Base-by-base conservation (phyloP, 768 basidiomycete species). In the Kwoniella sp. region DNA sequence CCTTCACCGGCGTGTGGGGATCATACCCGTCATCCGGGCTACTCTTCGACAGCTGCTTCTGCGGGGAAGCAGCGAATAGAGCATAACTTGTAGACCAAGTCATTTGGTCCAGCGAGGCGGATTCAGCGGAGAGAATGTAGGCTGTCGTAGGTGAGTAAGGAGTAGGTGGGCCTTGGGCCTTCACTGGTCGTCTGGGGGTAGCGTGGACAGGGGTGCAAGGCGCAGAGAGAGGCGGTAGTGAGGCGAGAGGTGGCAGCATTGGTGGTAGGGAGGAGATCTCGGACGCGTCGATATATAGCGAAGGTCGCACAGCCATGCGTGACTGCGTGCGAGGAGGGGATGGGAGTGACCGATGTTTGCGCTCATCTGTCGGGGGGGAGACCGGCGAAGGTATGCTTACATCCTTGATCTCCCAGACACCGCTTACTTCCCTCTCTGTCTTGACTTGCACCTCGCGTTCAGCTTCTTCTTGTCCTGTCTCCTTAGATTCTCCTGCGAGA, bases 71-170 rank as follows among this genome's bases (percentile, higher is more conserved):
- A 34, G 38, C 52, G 56, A 47, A 41, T 38, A n/a, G 13, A 0
- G 61, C 30, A 26, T 60, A 53, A 38, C 63, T 58, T 15, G 20
- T 55, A 8, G 68, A 55, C 20, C 26, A 47, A 15, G 61, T 47
- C 23, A 63, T 22, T 25, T 63, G 53, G 15, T 63, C 61, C 17
- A 63, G 41, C 5, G 54, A 45, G n/a, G 37, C 53, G 20, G 53
- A 45, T 8, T 53, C 28, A 13, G 68, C 73, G 29, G 66, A 54
- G 30, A 74, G 68, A 52, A 74, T 71, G 38, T 69, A 68, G 0
- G 70, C 70, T 50, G 73, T 72, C 26, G 60, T 70, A 11, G 73
- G 73, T 9, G 68, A 70, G 23, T 68, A 70, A 8, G 66, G 66
- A 1, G 68, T 68, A 2, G 28, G 26, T 1, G 68, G 57, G 23